Evolutionary conservation across 2,329 filamentous ascomycete genomes (phyloP).

Genomic region (Aspergillus ibericus): DNA sequence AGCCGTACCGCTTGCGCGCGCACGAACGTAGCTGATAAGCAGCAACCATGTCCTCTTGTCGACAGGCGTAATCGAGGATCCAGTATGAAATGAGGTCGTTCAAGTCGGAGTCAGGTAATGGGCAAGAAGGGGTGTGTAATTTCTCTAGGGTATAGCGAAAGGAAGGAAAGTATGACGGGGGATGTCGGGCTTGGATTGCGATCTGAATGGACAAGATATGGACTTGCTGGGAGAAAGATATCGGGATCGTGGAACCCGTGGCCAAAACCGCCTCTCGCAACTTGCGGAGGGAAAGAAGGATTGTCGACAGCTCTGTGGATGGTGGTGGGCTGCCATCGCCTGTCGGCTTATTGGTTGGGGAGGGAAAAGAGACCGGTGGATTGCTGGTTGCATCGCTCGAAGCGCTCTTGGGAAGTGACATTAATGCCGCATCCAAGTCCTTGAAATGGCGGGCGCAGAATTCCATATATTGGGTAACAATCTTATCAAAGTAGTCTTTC

Average conservation of each 20-base stretch:
- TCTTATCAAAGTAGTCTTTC: constrained; percentile 81
- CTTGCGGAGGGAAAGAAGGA: constrained; percentile 84
- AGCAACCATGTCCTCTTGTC: constrained; percentile 70
- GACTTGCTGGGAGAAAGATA: constrained; percentile 80
- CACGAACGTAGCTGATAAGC: constrained; percentile 67
- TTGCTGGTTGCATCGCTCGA: constrained; percentile 42
- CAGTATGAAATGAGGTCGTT: constrained; percentile 79
- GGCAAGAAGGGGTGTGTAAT: constrained; percentile 65
- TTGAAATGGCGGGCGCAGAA: constrained; percentile 78
- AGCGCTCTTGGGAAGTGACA: constrained; percentile 55
- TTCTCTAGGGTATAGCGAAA: constrained; percentile 73
- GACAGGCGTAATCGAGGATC: constrained; percentile 84
- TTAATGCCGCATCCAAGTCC: constrained; percentile 73
- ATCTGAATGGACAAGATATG: constrained; percentile 91
- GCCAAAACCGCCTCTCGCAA: constrained; percentile 84
- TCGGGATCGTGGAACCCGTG: constrained; percentile 65
- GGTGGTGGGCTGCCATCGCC: constrained; percentile 40
- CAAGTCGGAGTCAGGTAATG: constrained; percentile 69
- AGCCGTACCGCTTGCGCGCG: constrained; percentile 51
- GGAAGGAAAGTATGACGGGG: constrained; percentile 86
- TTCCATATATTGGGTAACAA: constrained; percentile 83
- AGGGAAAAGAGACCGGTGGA: constrained; percentile 33
- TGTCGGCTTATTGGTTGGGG: constrained; percentile 20
- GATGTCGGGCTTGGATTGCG: constrained; percentile 75
- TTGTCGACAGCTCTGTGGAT: constrained; percentile 66